Evolutionary conservation across 2,329 filamentous ascomycete genomes (phyloP).

Genomic region (Chaetomiaceae sp.): DNA sequence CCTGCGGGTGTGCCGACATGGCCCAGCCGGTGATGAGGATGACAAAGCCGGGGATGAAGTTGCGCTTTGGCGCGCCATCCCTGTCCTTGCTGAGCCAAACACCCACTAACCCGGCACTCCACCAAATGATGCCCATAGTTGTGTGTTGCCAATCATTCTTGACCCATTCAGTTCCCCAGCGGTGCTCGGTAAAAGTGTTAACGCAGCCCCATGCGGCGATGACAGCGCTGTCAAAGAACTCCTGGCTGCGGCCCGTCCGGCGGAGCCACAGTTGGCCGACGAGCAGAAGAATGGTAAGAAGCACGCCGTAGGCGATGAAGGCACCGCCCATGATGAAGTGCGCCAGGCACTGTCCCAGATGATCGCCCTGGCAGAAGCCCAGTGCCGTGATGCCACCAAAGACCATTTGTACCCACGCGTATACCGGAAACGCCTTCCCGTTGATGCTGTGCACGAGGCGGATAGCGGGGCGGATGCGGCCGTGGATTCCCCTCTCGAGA

Average conservation of each 20-base stretch:
- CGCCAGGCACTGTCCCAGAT: conserved; percentile 85
- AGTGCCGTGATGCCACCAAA: conserved; percentile 91
- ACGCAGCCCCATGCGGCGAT: conserved; percentile 95
- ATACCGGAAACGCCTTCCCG: conserved; percentile 81
- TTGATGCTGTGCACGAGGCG: conserved; percentile 73
- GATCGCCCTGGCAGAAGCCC: conserved; percentile 89
- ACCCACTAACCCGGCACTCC: conserved; percentile 85
- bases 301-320: conserved; percentile 88
- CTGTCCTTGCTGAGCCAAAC: conserved; percentile 86
- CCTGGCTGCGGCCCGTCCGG: conserved; percentile 79
- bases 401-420: conserved; percentile 89
- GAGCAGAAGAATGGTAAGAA: conserved; percentile 79
- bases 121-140: conserved; percentile 99
- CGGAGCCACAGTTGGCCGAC: conserved; percentile 86
- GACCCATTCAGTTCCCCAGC: conserved; percentile 86
- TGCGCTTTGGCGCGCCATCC: conserved; percentile 81
- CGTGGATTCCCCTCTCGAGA: conserved; percentile 78
- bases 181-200: conserved; percentile 97
- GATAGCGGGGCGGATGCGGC: conserved; percentile 66
- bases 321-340: conserved; percentile 99
- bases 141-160: conserved; percentile 96
- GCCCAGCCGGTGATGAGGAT: conserved; percentile 91
- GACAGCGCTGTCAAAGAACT: conserved; percentile 90
- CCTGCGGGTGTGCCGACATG: conserved; percentile 89
- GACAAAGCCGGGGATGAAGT: conserved; percentile 88